Evolutionary conservation across 257 asterid species (phyloP), one percentile per base, ranked within the genome.

Genomic region (Echium plantagineum): DNA sequence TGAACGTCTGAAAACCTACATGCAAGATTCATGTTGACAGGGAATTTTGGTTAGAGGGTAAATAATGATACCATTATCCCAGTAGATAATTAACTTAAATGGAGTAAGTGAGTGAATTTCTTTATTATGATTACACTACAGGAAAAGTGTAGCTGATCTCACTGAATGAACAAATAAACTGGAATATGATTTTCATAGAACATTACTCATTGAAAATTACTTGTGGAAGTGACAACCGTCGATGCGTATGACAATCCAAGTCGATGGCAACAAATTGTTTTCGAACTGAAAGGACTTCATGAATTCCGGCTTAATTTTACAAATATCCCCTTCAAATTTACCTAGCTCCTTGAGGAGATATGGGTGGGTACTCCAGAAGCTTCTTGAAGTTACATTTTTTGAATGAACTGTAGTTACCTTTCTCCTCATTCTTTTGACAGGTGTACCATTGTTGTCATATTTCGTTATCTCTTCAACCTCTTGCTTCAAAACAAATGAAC

Each of bases 151-250:
- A 35, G 13, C 13, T 35, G 47, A 42, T 13, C 17, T 10, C 12
- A 13, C 1, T 5, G 12, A 42, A 42, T 42, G 49, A 42, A 42
- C 17, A 13, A n/a, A n/a, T n/a, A n/a, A n/a, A n/a, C 9, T 35
- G 46, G 46, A 35, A 35, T 35, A 35, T 35, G 46, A 35, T 35
- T 35, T 35, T 9, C 13, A 35, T 9, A 35, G 10, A 35, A 35
- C 46, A 35, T 4, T 42, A 13, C 17, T 42, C 16, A 5, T 1
- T 42, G 17, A 42, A 42, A 42, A 42, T 77, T 72, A 86, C 96
- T 96, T 78, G 75, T 85, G 95, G 77, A 90, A 90, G 72, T 85
- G 98, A 67, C 96, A 90, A 60, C 98, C 98, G 77, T 90, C 98
- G 58, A 90, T 52, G 52, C 94, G 94, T 60, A 90, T 62, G 57